These are phyloP conservation scores for Parastagonospora nodorum DNA, from an alignment of 2,329 filamentous ascomycete genomes.

Conservation along the genomic window DNA sequence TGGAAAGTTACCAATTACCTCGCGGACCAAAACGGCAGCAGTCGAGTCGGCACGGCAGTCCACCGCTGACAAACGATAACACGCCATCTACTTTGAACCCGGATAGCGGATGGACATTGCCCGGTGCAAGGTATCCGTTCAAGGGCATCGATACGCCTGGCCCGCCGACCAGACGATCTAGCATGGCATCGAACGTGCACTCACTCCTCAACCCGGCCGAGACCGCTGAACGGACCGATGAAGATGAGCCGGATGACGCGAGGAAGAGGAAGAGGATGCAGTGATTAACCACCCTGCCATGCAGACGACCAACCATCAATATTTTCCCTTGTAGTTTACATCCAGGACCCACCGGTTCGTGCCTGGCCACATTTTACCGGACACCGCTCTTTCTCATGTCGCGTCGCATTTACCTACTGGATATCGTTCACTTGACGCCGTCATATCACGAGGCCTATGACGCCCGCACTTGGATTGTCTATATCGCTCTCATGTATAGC, in stretches of 20 bases:
- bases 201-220: constrained; percentile 71
- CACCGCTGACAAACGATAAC: constrained; percentile 56
- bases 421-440: too few species aligned
- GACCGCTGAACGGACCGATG: constrained; percentile 68
- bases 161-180: constrained; percentile 69
- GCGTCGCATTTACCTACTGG: too few species aligned
- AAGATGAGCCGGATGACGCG: constrained; percentile 65
- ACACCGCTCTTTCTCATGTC: not conserved
- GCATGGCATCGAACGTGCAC: constrained; percentile 74
- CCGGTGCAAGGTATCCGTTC: constrained; percentile 56
- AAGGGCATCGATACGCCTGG: constrained; percentile 58
- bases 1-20: constrained; percentile 70
- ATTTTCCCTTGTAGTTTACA: not conserved
- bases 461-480: too few species aligned
- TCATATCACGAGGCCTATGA: too few species aligned
- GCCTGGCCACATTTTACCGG: not conserved
- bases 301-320: constrained; percentile 1
- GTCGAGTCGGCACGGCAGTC: constrained; percentile 59
- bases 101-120: constrained; percentile 62
- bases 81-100: constrained; percentile 55
- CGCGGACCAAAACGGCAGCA: constrained; percentile 57
- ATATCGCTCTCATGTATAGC: too few species aligned
- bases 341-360: not conserved
- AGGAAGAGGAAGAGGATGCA: constrained; percentile 62
- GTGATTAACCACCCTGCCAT: constrained; percentile 10